Evolutionary conservation across 1,139 yeast genomes (phyloP), one percentile per base, ranked within the genome.

Genomic region (Pneumocystis carinii): DNA sequence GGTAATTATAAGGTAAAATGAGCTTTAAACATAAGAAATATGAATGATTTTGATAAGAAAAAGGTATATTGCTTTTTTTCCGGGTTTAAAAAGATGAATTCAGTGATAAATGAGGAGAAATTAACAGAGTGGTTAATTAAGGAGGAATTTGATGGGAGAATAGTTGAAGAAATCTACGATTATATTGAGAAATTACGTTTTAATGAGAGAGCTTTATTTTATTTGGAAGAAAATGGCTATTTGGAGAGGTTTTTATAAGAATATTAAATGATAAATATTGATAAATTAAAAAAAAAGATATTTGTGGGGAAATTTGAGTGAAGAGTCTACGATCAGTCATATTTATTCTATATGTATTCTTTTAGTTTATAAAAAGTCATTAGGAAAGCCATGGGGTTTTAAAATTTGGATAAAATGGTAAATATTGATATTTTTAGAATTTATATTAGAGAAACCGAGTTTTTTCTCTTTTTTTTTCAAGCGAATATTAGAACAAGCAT

Each of bases 281-380:
- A 58, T 42, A n/a, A 39, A 15, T 38, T 17, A 5, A 41, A 36
- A 29, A 32, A 58, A 63, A 37, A 66, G 71, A 42, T 74, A 68
- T 56, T 71, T 79, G 14, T 80, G 82, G 83, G 73, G 72, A 4
- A 68, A 70, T 59, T 78, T 79, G 65, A 74, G 74, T 61, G 72
- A 70, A 17, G 79, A 79, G 63, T 72, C 75, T 6, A 72, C 79
- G 1, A 70, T 73, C 53, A 74, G 71, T 32, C 83, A 80, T 67
- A 71, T 79, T 3, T 75, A 76, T 62, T 70, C 77, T 62, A 70
- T 79, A 15, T 72, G 75, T 12, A 65, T 69, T 24, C 61, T 70
- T 17, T 64, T 63, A 3, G 63, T 67, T 14, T 66, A 62, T n/a
- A 67, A 64, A 62, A 68, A 62, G 38, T 68, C 68, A n/a, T 65